Conservation (phyloP, 139 green algal species). For the Chlamydomonas urium region DNA sequence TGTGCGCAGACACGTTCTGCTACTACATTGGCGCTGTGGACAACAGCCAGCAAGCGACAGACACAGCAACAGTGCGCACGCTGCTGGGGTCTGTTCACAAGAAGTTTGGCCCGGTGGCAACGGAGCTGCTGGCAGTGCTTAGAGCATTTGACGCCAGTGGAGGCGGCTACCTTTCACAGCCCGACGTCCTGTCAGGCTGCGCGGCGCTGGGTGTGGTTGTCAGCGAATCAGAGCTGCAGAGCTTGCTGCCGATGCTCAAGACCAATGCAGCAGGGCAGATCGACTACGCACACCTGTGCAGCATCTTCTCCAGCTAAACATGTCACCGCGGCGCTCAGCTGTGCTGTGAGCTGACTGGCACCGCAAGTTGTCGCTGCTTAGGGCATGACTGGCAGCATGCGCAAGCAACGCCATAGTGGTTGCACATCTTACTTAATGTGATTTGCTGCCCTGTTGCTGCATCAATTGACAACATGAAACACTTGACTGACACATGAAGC, state of each 20-base stretch:
- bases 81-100: constrained; percentile 30
- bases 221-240: constrained; percentile 44
- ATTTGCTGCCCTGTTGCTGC: no score
- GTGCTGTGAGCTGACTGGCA: not conserved
- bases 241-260: constrained; percentile 29
- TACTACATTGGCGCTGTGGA: constrained; percentile 46
- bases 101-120: constrained; percentile 33
- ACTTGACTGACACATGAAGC: no score
- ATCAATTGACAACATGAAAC: no score
- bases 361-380: not conserved
- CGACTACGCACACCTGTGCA: constrained; percentile 20
- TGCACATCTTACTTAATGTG: no score
- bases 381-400: not conserved
- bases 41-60: constrained; percentile 30
- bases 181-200: constrained; percentile 46
- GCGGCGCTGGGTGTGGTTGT: constrained; percentile 57
- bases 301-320: constrained; percentile 8
- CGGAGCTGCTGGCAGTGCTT: constrained; percentile 28
- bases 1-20: constrained; percentile 39
- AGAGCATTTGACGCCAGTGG: constrained; percentile 18
- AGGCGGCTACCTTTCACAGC: constrained; percentile 26
- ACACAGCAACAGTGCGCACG: constrained; percentile 3
- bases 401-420: no score
- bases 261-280: constrained; percentile 29
- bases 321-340: no score